These are phyloP conservation scores for Areca catechu DNA, from an alignment of 176 grass and related monocot species.

Conservation along the genomic window DNA sequence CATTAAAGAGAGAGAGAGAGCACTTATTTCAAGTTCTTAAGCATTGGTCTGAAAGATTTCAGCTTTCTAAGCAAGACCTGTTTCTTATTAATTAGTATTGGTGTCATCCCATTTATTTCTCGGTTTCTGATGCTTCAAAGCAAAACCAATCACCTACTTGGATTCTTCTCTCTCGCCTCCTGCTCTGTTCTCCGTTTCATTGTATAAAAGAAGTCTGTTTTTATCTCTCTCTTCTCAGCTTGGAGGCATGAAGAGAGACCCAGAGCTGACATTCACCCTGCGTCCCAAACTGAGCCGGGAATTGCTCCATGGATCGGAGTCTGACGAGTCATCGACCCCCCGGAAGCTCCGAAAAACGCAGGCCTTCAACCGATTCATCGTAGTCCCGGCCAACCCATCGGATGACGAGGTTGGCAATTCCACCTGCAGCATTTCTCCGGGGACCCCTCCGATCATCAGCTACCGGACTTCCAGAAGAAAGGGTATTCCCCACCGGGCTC, in stretches of 20 bases:
- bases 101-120: no score
- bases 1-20: no score
- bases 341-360: constrained; percentile 23
- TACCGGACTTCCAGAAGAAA: constrained; percentile 36
- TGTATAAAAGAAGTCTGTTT: background rate
- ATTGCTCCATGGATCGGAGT: constrained; percentile 24
- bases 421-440: constrained; percentile 24
- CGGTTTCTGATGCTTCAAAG: no score
- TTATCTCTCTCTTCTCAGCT: constrained; percentile 22
- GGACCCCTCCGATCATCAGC: constrained; percentile 33
- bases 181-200: background rate
- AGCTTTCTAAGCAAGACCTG: no score
- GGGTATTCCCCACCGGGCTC: constrained; percentile 36
- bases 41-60: no score
- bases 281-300: constrained; percentile 25
- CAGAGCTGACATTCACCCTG: constrained; percentile 32
- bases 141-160: no score
- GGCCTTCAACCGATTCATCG: constrained; percentile 3
- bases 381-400: background rate
- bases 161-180: background rate
- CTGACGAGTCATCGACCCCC: constrained; percentile 25
- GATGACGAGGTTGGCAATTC: no score
- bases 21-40: no score
- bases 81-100: no score
- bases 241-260: constrained; percentile 27